Percentiles rank a stretch among this genome's conserved stretches.
Conservation (phyloP, 2,329 filamentous ascomycete species). For the Achaetomium macrosporum region DNA sequence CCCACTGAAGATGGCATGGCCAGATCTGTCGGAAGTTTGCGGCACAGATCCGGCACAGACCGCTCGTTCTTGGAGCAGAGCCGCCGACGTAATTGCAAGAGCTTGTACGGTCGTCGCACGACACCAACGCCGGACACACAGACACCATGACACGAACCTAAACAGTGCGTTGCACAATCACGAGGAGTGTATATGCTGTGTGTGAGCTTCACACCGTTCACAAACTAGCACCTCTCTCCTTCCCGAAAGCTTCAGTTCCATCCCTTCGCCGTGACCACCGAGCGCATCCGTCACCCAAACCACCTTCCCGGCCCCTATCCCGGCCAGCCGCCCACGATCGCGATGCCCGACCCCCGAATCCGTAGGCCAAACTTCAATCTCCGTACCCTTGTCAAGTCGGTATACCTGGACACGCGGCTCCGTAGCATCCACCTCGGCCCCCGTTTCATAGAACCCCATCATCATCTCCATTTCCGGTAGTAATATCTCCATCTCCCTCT, state of each 20-base stretch:
- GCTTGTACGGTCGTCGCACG: not conserved
- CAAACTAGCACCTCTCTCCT: constrained; percentile 40
- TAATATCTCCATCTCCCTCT: too few species aligned
- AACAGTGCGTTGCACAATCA: too few species aligned
- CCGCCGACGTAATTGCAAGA: constrained; percentile 6
- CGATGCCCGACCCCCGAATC: constrained; percentile 56
- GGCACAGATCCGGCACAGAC: not conserved
- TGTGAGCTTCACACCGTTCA: too few species aligned
- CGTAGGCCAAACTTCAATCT: constrained; percentile 54
- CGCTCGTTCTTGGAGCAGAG: not conserved
- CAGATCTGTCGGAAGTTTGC: not conserved
- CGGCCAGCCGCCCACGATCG: constrained; percentile 56
- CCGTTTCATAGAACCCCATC: too few species aligned
- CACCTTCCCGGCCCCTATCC: too few species aligned
- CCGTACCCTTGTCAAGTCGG: constrained; percentile 46
- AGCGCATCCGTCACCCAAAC: too few species aligned
- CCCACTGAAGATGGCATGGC: not conserved
- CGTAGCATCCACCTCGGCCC: too few species aligned
- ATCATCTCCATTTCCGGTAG: too few species aligned
- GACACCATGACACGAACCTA: constrained; percentile 30
- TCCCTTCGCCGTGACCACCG: too few species aligned
- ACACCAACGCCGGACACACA: constrained; percentile 46
- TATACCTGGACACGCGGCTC: too few species aligned
- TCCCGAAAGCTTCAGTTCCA: too few species aligned
- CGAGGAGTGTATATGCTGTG: too few species aligned